phyloP scores from a whole-genome alignment of 805 yeast species.

The Zygotorulaspora chibaensis region DNA sequence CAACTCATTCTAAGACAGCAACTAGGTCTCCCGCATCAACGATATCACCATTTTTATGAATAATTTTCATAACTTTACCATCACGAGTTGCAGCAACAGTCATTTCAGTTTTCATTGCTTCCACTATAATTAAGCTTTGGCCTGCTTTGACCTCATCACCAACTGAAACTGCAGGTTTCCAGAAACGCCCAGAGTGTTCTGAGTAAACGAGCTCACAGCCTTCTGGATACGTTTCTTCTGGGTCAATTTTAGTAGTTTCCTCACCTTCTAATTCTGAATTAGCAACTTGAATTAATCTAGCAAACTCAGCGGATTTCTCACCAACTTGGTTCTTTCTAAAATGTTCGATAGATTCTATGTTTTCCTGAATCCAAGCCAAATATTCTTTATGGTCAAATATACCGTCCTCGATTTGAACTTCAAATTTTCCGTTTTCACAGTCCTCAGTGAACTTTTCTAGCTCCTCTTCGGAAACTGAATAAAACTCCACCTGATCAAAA shows the following conservation, averaged over 20 bases:
- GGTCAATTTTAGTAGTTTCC: slow-evolving; percentile 42
- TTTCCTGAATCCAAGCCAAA: slow-evolving; percentile 68
- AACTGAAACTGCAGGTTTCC: slow-evolving; percentile 82
- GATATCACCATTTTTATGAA: slow-evolving; percentile 88
- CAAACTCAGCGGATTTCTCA: slow-evolving; percentile 81
- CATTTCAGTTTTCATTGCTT: slow-evolving; percentile 99
- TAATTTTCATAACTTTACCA: slow-evolving; percentile 69
- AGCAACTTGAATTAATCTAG: slow-evolving; percentile 72
- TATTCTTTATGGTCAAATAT: slow-evolving; percentile 82
- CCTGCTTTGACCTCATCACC: slow-evolving; percentile 73
- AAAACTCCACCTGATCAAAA: slow-evolving; percentile 92
- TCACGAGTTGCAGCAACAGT: slow-evolving; percentile 64
- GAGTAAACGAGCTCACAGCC: slow-evolving; percentile 83
- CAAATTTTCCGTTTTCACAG: slow-evolving; percentile 74
- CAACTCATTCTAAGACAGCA: slow-evolving; percentile 47
- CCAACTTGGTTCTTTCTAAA: slow-evolving; percentile 68
- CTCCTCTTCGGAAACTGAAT: slow-evolving; percentile 84
- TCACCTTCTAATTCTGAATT: slow-evolving; percentile 64
- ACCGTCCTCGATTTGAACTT: slow-evolving; percentile 67
- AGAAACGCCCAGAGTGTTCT: slow-evolving; percentile 94
- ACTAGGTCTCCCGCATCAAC: slow-evolving; percentile 96
- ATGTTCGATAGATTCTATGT: slow-evolving; percentile 65
- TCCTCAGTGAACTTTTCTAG: slow-evolving; percentile 67
- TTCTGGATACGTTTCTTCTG: slow-evolving; percentile 62
- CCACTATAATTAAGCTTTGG: slow-evolving; percentile 82